Base-by-base conservation (phyloP, 768 basidiomycete genomes). In the Macrolepiota dolichaula region DNA sequence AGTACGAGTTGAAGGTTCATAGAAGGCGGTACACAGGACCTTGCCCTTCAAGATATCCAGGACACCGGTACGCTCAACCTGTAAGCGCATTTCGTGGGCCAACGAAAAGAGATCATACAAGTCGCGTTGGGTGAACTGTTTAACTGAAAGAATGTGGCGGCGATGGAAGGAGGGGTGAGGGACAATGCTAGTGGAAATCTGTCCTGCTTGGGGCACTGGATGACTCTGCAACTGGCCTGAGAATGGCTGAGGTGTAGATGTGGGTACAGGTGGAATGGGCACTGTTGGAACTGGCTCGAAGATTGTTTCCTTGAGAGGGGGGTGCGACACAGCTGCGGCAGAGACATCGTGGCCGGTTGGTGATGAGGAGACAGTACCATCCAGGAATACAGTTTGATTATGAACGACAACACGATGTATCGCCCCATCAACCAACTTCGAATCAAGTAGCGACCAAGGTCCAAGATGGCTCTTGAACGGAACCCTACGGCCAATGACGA, bases 1-100 rank as follows among this genome's bases (percentile, higher is more conserved):
- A 2, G 97, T 99, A 36, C 97, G 84, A 2, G 97, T 99, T 2
- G 95, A 97, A 1, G 96, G 92, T 72, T 99, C 97, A 72, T 94
- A 99, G 81, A 99, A 99, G 38, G 96, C 72, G 22, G 88, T 95
- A 70, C 90, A 94, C 5, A 99, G 82, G 0, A 99, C 88, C 62
- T 89, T 92, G 38, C 96, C 96, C 64, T 89, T 91, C 49, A 98
- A 80, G 61, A 97, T 85, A 66, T 98, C 94, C 59, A 98, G 79
- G 0, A 84, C 82, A 1, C 95, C 94, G 68, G 87, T 90, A 32
- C 95, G 85, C 74, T 99, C 97, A 13, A 98, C 95, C 69, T 95
- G 95, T 38, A 94, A 82, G 53, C 93, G 90, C 95, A 99, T 96
- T 76, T 99, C 97, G 66, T 94, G 89, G 0, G 97, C 96, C 53